These are phyloP conservation scores for Spencermartinsiella ligniputridi DNA, from an alignment of 1,139 yeast species.

Conservation along the genomic window DNA sequence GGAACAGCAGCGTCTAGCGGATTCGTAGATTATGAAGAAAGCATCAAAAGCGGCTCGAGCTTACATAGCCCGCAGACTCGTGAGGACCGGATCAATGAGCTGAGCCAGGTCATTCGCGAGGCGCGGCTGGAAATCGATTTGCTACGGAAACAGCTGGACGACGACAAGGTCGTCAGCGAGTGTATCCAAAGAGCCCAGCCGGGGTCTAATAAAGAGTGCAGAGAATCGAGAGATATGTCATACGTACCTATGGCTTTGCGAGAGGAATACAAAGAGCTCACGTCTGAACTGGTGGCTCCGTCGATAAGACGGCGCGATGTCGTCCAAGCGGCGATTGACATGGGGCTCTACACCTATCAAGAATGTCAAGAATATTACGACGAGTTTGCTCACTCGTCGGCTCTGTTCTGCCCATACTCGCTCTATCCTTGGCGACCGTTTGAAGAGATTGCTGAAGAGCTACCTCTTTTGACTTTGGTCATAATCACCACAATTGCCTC, in stretches of 20 bases:
- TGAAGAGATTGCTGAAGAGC: slow-evolving; percentile 39
- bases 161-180: not conserved
- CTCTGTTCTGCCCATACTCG: slow-evolving; percentile 1
- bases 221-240: not conserved
- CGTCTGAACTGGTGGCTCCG: not conserved
- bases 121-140: not conserved
- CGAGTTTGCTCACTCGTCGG: slow-evolving; percentile 7
- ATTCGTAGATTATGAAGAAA: not conserved
- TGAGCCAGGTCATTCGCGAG: not conserved
- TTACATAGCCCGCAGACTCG: not conserved
- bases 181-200: too few species aligned
- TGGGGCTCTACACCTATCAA: slow-evolving; percentile 9
- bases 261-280: not conserved
- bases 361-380: slow-evolving; percentile 4
- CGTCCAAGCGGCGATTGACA: slow-evolving; percentile 9
- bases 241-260: not conserved
- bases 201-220: not conserved
- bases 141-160: not conserved
- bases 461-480: slow-evolving; percentile 45
- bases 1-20: slow-evolving; percentile 1
- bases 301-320: slow-evolving; percentile 3
- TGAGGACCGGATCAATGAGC: slow-evolving; percentile 1
- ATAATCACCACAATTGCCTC: slow-evolving; percentile 47
- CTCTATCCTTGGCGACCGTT: slow-evolving; percentile 22
- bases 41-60: not conserved